Evolutionary conservation across 352 stramenopile genomes (phyloP), one percentile per base, ranked within the genome.

Genomic region (Phytophthora pini): DNA sequence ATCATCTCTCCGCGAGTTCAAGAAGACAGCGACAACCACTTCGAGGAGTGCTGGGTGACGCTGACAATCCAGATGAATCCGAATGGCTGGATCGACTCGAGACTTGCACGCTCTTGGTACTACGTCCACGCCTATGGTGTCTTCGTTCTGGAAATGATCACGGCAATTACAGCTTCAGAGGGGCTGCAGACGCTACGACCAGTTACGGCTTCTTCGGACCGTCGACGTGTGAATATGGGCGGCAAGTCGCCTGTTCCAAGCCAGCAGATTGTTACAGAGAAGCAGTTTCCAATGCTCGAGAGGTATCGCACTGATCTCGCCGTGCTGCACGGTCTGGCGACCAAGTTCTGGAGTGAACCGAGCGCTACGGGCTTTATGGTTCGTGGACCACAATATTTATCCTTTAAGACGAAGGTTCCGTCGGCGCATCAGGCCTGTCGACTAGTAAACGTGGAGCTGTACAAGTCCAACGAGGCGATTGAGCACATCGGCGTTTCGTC

Each of bases 291-390:
- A 1, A 76, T 89, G 59, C 71, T 90, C 0, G 81, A 90, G 22
- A 71, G 68, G 3, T 93, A 82, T 61, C 82, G 80, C n/a, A 90
- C 80, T 1, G 82, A 91, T 32, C 59, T 91, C 17, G 69, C 77
- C 7, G 51, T 92, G 8, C 51, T 81, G 29, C 66, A 90, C 36
- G 69, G 72, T 0, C 59, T 93, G 10, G 65, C 82, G 8, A 89
- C 84, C 8, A 91, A 93, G 54, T 93, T 84, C 56, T 95, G 87
- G 87, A 93, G 83, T 60, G 87, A 95, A n/a, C 87, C 87, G 1
- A 78, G 73, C 22, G 85, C 82, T 5, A 60, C 60, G 5, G 79
- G 76, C 20, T 93, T 93, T 52, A 71, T 90, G 31, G 68, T 95
- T 5, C 83, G 87, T 22, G 80, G 87, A 10, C 70, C 80, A 1